Evolutionary conservation across 768 basidiomycete genomes (phyloP), one percentile per base, ranked within the genome.

Genomic region (Lactarius sanguifluus): DNA sequence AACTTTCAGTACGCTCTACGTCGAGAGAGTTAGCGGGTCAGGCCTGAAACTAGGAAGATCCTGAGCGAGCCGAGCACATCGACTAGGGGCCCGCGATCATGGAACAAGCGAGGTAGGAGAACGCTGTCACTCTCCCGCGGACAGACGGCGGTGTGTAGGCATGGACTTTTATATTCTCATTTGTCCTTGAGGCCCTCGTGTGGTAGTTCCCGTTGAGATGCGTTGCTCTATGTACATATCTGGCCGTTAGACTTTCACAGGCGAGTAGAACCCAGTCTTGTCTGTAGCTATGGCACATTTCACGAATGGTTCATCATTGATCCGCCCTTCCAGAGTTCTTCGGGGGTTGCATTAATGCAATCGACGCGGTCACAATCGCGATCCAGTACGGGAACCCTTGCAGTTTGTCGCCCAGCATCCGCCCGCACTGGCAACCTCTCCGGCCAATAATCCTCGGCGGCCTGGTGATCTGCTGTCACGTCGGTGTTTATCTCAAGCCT

Each of bases 201-300:
- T 74, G 71, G 72, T 72, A 71, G 0, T 71, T 72, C 20, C 67
- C 61, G 52, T 74, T 71, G 56, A 71, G 71, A 71, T 74, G 47
- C 2, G 67, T 61, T 30, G 9, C 16, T 20, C 28, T 23, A 18
- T 30, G 40, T 30, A 20, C 25, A 9, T 41, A 18, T 64, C 28
- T 23, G 9, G 10, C 52, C 12, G 32, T 40, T 43, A 8, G 28
- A 55, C 25, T 5, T 43, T 43, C 30, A 56, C 55, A 56, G 9
- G 30, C 13, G 30, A 4, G 50, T 23, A 9, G 13, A 15, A 5
- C 9, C 7, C 30, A n/a, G 5, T 12, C 3, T 58, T 23, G 5
- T 16, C 20, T 15, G 15, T 25, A 61, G 67, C 28, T 65, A 61
- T 28, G 59, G 59, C 59, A 36, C 36, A 16, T 45, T n/a, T 34